Evolutionary conservation across 495 filamentous ascomycete genomes (phyloP).

Genomic region (Copromyces sp.): DNA sequence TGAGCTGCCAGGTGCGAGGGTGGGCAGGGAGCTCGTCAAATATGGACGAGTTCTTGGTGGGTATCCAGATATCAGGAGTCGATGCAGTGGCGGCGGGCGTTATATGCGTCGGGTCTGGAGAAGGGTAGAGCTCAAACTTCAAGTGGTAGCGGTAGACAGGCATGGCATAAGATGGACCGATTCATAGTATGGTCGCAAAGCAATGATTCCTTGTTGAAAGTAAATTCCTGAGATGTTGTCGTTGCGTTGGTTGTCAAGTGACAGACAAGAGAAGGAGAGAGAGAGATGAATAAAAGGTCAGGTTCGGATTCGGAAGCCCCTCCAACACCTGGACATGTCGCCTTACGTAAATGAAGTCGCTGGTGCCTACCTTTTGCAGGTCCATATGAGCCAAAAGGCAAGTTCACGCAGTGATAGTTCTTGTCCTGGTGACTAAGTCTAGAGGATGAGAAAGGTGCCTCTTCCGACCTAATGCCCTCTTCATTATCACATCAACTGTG

Average conservation of each 20-base stretch:
- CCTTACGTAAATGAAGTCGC: neutral
- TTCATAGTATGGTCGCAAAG: neutral
- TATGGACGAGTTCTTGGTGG: constrained; percentile 25
- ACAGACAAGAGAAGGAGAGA: neutral
- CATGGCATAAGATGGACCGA: constrained; percentile 30
- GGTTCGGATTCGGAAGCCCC: neutral
- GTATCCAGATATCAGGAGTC: constrained; percentile 28
- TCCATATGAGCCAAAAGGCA: neutral
- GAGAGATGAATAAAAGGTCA: neutral
- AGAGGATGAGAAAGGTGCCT: neutral
- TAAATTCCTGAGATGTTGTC: neutral
- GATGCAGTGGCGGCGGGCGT: neutral
- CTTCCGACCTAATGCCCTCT: neutral
- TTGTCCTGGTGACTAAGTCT: neutral
- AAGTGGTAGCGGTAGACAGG: constrained; percentile 90
- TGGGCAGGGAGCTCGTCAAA: constrained; percentile 39
- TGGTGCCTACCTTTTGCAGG: neutral
- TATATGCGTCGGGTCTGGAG: constrained; percentile 28
- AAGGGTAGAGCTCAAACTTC: constrained; percentile 69
- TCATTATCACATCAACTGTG: neutral
- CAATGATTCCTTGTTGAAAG: neutral
- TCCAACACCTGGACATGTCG: neutral
- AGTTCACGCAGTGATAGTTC: neutral
- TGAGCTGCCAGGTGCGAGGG: constrained; percentile 12
- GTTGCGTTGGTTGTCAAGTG: neutral